These are phyloP conservation scores for Cochlearia excelsa DNA, from an alignment of 345 rosid species.

Conservation along the genomic window DNA sequence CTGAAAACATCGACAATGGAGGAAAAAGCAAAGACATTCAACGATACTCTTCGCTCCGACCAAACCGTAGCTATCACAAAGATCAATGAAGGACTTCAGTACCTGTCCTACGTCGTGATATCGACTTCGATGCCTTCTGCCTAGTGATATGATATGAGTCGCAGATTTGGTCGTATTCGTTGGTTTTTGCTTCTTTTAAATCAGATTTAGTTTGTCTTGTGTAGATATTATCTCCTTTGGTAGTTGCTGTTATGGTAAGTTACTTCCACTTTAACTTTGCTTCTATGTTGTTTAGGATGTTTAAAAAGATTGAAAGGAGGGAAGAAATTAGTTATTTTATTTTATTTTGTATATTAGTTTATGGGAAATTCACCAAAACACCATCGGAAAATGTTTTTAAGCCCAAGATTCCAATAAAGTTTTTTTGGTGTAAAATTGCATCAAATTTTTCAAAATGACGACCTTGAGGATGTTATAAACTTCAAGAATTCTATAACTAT, in stretches of 20 bases:
- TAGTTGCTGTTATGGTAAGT: slow-evolving; percentile 25
- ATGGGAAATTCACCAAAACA: no score
- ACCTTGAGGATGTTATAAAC: no score
- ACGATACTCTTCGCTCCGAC: slow-evolving; percentile 57
- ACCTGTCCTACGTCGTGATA: slow-evolving; percentile 61
- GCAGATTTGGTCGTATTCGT: slow-evolving; percentile 12
- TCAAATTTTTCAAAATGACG: no score
- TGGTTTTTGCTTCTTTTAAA: neutral
- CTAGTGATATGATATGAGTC: slow-evolving; percentile 30
- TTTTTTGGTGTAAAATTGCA: no score
- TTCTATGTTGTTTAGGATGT: slow-evolving; percentile 26
- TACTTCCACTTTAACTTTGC: neutral
- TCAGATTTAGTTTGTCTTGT: slow-evolving; percentile 20
- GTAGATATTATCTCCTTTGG: slow-evolving; percentile 27
- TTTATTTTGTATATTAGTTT: no score
- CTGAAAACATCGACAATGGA: slow-evolving; percentile 45
- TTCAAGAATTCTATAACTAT: no score
- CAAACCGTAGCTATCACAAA: slow-evolving; percentile 55
- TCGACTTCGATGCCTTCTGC: slow-evolving; percentile 70
- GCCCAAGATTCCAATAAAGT: no score
- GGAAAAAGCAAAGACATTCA: slow-evolving; percentile 62
- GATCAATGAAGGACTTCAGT: slow-evolving; percentile 80
- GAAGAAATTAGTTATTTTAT: no score
- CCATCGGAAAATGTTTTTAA: no score
- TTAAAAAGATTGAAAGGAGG: neutral